Evolutionary conservation across 345 rosid genomes (phyloP), one percentile per base, ranked within the genome.

Genomic region (Euclidium syriacum): DNA sequence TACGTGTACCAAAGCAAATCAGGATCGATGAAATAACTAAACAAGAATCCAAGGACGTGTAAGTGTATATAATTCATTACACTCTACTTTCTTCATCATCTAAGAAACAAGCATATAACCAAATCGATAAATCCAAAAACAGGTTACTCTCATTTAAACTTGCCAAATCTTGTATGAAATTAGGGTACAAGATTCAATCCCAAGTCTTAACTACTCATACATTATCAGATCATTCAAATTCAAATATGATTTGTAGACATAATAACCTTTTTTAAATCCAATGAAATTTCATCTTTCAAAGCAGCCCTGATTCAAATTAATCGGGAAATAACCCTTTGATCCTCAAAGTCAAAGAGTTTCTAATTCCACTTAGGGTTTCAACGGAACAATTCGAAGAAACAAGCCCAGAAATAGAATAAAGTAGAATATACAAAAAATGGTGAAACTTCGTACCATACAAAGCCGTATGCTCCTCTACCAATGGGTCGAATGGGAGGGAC

Each of bases 381-480:
- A 30, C 11, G 20, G 22, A n/a, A 16, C 5, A 23, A 64, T 38
- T 4, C n/a, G n/a, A 41, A 51, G 27, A 41, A 50, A 63, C 36
- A 58, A 34, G 7, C 16, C 34, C 30, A 39, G 34, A 36, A 38
- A 23, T 12, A 22, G 23, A 27, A 5, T 5, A 24, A 16, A 10
- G 35, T 0, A 40, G 27, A 35, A 25, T 2, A 15, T 39, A 2
- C n/a, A 18, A 42, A 43, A 55, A 36, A 3, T 12, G 27, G 43
- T 3, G 1, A 6, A 25, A 26, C 3, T 29, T 33, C 11, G 58
- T 65, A 79, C 87, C 87, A 82, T 50, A 82, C 87, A 59, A 79
- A 77, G 5, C 87, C 87, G 36, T 79, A 75, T 24, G 87, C 80
- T 29, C 87, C 87, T 64, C 82, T 58, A 20, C 87, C 87, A 29